Base-by-base conservation (phyloP, 257 asterid genomes). In the Lithospermum erythrorhizon region DNA sequence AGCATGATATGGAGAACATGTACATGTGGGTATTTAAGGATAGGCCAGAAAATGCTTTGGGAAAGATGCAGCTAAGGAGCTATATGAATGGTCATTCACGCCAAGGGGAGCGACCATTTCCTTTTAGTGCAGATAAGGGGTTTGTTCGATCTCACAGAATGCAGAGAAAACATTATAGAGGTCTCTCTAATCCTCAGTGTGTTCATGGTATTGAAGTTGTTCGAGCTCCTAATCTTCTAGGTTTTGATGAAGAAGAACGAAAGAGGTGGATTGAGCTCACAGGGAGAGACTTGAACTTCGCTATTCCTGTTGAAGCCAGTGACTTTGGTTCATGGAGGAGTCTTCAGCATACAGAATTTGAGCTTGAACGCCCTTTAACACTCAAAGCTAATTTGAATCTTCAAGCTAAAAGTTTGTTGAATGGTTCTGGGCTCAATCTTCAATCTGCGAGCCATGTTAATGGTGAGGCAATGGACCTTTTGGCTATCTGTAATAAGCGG, bases 21-120 rank as follows among this genome's bases (percentile, higher is more conserved):
- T 78, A 78, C 61, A 78, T 78, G 83, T 78, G 83, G 83, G 83
- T 78, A 47, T 78, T 78, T 25, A 78, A 78, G 72, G 83, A 78
- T 55, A 78, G 72, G 61, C 83, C 83, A 45, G 83, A 78, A 27
- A 78, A 78, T 64, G 83, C 80, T 1, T 72, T 78, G 27, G 83
- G 83, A 22, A 78, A 78, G 80, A 78, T 78, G 81, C 80, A 78
- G 66, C 63, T 78, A 64, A 75, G 83, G 71, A 78, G 80, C 57
- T 78, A 66, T 63, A 78, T 78, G 83, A 78, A 78, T 35, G 83
- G 83, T 22, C 83, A 78, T 49, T 78, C 83, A 0, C 80, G 83
- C 13, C 83, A 75, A 53, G 80, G 83, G 29, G 80, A 78, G 67
- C 72, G 78, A 10, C 78, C 73, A 0, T 78, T 78, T 49, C 83